Conservation (phyloP, 108 stramenopile genomes). For the Pseudonitzschia delicatissima region DNA sequence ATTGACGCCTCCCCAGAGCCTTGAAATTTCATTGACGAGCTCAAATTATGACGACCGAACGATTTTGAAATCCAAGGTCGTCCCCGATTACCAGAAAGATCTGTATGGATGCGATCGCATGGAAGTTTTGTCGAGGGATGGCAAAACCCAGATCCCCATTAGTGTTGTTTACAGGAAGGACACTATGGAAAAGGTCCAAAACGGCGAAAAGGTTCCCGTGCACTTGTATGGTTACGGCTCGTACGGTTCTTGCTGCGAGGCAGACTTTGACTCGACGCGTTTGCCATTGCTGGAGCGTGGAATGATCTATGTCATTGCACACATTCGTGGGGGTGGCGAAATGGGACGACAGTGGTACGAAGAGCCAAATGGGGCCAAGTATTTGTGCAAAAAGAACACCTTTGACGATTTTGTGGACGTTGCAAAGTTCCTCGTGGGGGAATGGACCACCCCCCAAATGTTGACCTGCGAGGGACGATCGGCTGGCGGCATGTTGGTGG, state of each 20-base stretch:
- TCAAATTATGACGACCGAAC: conserved; percentile 43
- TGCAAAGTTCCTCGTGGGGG: conserved; percentile 49
- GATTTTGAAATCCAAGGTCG: conserved; percentile 75
- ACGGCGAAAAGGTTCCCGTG: conserved; percentile 45
- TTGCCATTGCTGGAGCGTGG: conserved; percentile 86
- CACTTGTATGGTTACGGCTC: conserved; percentile 93
- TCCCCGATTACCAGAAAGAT: conserved; percentile 79
- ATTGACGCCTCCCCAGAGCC: conserved; percentile 67
- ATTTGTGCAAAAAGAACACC: conserved; percentile 91
- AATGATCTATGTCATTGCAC: conserved; percentile 89
- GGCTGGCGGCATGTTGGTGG: conserved; percentile 72
- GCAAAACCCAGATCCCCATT: conserved; percentile 77
- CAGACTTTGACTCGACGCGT: conserved; percentile 72
- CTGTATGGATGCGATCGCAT: conserved; percentile 76
- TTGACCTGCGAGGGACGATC: conserved; percentile 73
- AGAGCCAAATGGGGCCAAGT: conserved; percentile 86
- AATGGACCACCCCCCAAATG: conserved; percentile 43
- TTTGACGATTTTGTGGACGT: conserved; percentile 94
- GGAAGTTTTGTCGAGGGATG: conserved; percentile 73
- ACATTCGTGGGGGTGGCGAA: conserved; percentile 97
- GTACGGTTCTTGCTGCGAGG: conserved; percentile 92
- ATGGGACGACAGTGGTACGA: conserved; percentile 96
- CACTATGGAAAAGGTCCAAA: conserved; percentile 39
- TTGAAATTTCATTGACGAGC: conserved; percentile 58
- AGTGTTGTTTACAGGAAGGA: conserved; percentile 81